Percentiles rank a stretch among this genome's conserved stretches.
Evolutionary conservation across 108 stramenopile genomes (phyloP).

Genomic region (Skeletonema tropicum): DNA sequence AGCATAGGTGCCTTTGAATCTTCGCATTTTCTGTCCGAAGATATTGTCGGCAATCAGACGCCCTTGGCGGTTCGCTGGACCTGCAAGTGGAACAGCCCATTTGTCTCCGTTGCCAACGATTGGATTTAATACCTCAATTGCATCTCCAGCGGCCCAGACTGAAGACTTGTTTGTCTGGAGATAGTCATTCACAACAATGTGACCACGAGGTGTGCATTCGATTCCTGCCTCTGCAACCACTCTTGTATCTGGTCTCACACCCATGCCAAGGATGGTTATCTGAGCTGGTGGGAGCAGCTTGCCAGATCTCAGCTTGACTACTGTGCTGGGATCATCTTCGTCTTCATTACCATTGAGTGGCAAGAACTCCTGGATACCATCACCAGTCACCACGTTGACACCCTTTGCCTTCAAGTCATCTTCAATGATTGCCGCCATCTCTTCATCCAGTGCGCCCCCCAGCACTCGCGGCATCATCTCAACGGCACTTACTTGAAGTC

Average conservation of each 20-base stretch:
- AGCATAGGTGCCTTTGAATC: slow-evolving; percentile 75
- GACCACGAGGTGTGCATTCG: slow-evolving; percentile 53
- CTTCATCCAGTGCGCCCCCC: slow-evolving; percentile 65
- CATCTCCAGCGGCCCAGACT: slow-evolving; percentile 78
- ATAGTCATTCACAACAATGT: slow-evolving; percentile 64
- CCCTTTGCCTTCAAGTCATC: slow-evolving; percentile 51
- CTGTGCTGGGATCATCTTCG: slow-evolving; percentile 39
- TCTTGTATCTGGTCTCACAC: slow-evolving; percentile 69
- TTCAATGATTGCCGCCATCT: slow-evolving; percentile 70
- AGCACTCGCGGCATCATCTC: slow-evolving; percentile 73
- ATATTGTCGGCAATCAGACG: slow-evolving; percentile 77
- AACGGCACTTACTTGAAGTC: slow-evolving; percentile 63
- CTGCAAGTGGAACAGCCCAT: slow-evolving; percentile 76
- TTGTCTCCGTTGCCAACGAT: slow-evolving; percentile 47
- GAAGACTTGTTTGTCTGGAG: slow-evolving; percentile 46
- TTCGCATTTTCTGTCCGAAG: slow-evolving; percentile 40
- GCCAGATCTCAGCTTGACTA: slow-evolving; percentile 61
- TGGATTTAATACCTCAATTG: slow-evolving; percentile 66
- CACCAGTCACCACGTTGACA: slow-evolving; percentile 60
- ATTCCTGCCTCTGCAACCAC: slow-evolving; percentile 66
- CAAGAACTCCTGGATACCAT: slow-evolving; percentile 63
- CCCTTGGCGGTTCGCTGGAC: slow-evolving; percentile 77
- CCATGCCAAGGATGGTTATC: slow-evolving; percentile 69
- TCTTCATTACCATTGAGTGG: slow-evolving; percentile 44
- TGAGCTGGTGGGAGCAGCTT: slow-evolving; percentile 59